These are phyloP conservation scores for Candida alai DNA, from an alignment of 805 yeast species.

Conservation along the genomic window DNA sequence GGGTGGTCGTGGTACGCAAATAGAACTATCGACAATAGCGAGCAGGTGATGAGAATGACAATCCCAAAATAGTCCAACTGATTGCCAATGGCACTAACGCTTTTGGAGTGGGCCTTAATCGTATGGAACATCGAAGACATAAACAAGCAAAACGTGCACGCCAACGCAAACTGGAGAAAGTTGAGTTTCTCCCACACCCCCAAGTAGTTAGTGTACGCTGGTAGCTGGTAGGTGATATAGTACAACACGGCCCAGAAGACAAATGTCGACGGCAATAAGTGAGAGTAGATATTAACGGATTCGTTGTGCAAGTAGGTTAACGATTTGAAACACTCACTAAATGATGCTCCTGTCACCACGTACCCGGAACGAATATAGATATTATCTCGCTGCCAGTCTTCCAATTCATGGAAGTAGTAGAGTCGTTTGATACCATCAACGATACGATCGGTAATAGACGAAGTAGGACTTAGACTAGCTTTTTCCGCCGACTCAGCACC, in stretches of 20 bases:
- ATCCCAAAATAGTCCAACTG: conserved; percentile 76
- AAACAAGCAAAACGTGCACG: conserved; percentile 56
- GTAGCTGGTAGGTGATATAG: conserved; percentile 26
- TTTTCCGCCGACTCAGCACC: too few species aligned
- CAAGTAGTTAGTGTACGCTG: conserved; percentile 19
- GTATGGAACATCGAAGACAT: conserved; percentile 67
- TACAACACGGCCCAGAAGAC: conserved; percentile 21
- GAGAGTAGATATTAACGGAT: conserved; percentile 67
- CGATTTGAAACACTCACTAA: conserved; percentile 42
- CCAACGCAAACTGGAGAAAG: conserved; percentile 51
- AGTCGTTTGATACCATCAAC: too few species aligned
- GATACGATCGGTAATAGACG: too few species aligned
- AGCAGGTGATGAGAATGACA: conserved; percentile 61
- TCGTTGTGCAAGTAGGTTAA: conserved; percentile 63
- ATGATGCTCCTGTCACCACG: conserved; percentile 52
- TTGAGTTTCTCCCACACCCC: conserved; percentile 45
- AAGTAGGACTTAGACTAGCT: too few species aligned
- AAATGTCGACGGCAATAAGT: conserved; percentile 45
- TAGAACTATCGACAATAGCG: conserved; percentile 44
- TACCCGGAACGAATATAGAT: conserved; percentile 64
- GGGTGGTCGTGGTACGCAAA: conserved; percentile 46
- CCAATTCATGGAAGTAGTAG: conserved; percentile 52
- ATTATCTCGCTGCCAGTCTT: conserved; percentile 73
- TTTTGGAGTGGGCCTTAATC: conserved; percentile 60
- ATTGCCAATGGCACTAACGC: conserved; percentile 54